Percentiles rank a stretch among this genome's conserved stretches.
These are phyloP conservation scores for Chlamydomonas sphaeroides DNA, from an alignment of 139 green algal genomes.

Conservation along the genomic window DNA sequence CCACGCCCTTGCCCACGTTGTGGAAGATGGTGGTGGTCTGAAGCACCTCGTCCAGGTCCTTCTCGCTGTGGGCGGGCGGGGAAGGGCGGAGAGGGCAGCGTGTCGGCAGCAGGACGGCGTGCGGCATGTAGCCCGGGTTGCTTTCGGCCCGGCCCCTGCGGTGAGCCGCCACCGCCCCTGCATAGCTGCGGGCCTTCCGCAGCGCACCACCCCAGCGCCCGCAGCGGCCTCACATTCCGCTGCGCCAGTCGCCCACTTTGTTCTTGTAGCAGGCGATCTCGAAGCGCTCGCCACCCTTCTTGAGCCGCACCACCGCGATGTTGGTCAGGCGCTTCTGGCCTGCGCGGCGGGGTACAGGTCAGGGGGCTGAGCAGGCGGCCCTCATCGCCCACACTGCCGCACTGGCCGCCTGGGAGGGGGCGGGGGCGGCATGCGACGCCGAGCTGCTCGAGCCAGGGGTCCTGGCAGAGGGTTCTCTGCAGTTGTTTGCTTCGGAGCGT, in stretches of 20 bases:
- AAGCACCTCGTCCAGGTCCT: constrained; percentile 97
- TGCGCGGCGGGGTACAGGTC: constrained; percentile 49
- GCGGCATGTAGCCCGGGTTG: too few relatives aligned
- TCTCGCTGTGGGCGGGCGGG: constrained; percentile 79
- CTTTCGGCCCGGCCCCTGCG: too few relatives aligned
- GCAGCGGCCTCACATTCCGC: constrained; percentile 76
- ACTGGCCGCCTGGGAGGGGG: too few relatives aligned
- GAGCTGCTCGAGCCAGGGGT: too few relatives aligned
- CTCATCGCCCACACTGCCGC: too few relatives aligned
- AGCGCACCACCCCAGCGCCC: neutral
- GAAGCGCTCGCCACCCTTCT: constrained; percentile 93
- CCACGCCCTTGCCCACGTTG: constrained; percentile 95
- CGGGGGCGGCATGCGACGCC: too few relatives aligned
- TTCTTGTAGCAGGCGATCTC: constrained; percentile 99
- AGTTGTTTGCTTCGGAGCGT: too few relatives aligned
- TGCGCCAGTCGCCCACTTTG: constrained; percentile 94
- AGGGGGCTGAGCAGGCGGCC: too few relatives aligned
- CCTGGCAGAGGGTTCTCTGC: too few relatives aligned
- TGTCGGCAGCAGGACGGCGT: too few relatives aligned
- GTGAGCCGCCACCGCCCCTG: too few relatives aligned
- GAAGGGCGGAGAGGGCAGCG: too few relatives aligned
- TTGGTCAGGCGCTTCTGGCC: constrained; percentile 99
- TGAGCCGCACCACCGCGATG: constrained; percentile 93
- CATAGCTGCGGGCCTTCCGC: neutral
- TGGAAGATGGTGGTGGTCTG: constrained; percentile 94